Evolutionary conservation across 1,284 basidiomycete species (phyloP), one percentile per base, ranked within the genome.

Genomic region (Takashimella koratensis): DNA sequence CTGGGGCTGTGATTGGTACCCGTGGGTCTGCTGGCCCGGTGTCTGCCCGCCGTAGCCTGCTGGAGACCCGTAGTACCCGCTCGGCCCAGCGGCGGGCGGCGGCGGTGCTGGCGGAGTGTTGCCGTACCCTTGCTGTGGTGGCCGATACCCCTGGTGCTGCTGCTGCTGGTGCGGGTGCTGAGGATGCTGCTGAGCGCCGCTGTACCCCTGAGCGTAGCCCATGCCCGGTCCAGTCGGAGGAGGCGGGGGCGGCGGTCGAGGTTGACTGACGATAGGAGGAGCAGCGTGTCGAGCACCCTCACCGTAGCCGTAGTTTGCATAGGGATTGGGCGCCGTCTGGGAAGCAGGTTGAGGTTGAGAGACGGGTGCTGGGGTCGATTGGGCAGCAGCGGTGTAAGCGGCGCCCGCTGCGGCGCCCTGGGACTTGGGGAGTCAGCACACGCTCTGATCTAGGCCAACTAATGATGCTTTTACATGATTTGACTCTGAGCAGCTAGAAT

Each of bases 271-370:
- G 24, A 48, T 21, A 45, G n/a, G 22, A 43, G 13, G 44, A 46
- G 49, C 52, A 3, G 56, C 59, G 20, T 70, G 70, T 43, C 58
- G 47, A 10, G 73, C 70, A 12, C 67, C 68, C 8, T 69, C 71
- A 22, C 73, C 72, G 46, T 76, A 76, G 3, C 75, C 71, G 50
- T 74, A 71, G 56, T 71, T 71, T 39, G 74, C 70, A 54, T 75
- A 71, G 11, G 70, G 64, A 51, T 73, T 73, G 19, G 63, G 39
- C 10, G 53, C 45, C 25, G 59, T 47, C 11, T 49, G 49, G 41
- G 56, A 30, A 41, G 56, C 48, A 36, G 55, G 47, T 50, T 60
- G 55, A 36, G 55, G 47, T 50, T 60, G 55, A 16, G 49, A 21
- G 16, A 36, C 30, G 30, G 30, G 8, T 21, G 42, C 12, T 12